Base-by-base conservation (phyloP, 345 rosid species). In the Citrus australasica region DNA sequence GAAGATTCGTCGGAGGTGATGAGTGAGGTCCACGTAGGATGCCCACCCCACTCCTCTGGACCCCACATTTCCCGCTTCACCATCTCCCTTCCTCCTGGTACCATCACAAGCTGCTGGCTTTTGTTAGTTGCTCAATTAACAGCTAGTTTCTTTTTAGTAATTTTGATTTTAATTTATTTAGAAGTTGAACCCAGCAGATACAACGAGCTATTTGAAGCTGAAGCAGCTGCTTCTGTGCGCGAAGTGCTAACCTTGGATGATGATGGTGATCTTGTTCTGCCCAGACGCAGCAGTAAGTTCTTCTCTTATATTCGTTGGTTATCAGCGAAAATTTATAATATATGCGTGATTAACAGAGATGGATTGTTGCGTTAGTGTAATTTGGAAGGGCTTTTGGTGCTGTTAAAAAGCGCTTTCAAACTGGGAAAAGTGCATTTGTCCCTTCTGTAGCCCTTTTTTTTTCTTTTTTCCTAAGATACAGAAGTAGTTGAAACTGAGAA, bases 21-120 rank as follows among this genome's bases (percentile, higher is more conserved):
- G 96, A 95, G 99, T 82, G 94, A 95, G 85, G 87, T 93, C 51
- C 97, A 92, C 79, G 58, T 91, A 6, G 96, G 98, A 53, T 95
- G 99, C 74, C 96, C 94, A 67, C 91, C 94, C 21, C 77, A 80
- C 73, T 73, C 79, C 25, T 74, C 84, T 27, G 92, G 91, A 0
- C 89, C 94, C 30, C 87, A 88, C 84, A 71, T 88, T 73, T 91
- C 97, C 72, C 87, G 79, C 60, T 93, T 92, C 92, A 80, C 83
- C 80, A 74, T 92, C 86, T 84, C 84, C 78, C 67, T 79, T 37
- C 91, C 97, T 25, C 67, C 83, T 7, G 93, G 91, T 93, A 88
- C 19, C 19, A 19, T 56, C 13, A 46, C 24, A 51, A 35, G 25
- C 2, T 35, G 7, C 37, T 53, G 21, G 22, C 22, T 19, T 53